Base-by-base conservation (phyloP, 345 rosid genomes). In the Rubroshorea leprosula region DNA sequence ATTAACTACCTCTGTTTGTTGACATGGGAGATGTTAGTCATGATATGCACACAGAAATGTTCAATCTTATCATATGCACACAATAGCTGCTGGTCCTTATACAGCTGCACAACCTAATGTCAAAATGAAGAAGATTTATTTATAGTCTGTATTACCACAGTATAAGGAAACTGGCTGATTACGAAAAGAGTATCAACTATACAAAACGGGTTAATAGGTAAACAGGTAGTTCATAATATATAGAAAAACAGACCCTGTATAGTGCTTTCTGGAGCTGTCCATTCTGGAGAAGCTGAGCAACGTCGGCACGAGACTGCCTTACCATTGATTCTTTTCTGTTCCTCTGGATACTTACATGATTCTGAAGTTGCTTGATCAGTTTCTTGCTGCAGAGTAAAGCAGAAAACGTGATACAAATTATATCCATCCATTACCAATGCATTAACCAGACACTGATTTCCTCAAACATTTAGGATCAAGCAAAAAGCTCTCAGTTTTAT, bases 1-100 rank as follows among this genome's bases (percentile, higher is more conserved):
- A 38, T 24, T 39, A 51, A 4, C 50, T 53, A 71, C 70, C 56
- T 38, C 25, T 61, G 66, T 13, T 19, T 51, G 1, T 11, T 18
- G 39, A 65, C 20, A 21, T 51, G 39, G 61, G 67, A 59, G 23
- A 65, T 21, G 16, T 56, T 61, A 22, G 51, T 16, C 12, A 43
- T 41, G 49, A 72, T 29, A n/a, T 45, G 67, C 58, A 41, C 26
- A 49, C 79, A 69, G 13, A 67, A 72, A 21, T 52, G 35, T 39
- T 76, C 60, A 9, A 74, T 60, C 31, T 74, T 75, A 55, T 76
- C 64, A 48, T 69, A 80, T 0, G 79, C 75, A 54, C 54, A 62
- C 46, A 71, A 24, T 23, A 65, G 65, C 62, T 60, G 58, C 64
- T 74, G 68, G 9, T 76, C 75, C 44, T 66, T 72, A 23, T 43